These are phyloP conservation scores for Lizonia empirigonia DNA, from an alignment of 2,329 filamentous ascomycete species.

Conservation along the genomic window DNA sequence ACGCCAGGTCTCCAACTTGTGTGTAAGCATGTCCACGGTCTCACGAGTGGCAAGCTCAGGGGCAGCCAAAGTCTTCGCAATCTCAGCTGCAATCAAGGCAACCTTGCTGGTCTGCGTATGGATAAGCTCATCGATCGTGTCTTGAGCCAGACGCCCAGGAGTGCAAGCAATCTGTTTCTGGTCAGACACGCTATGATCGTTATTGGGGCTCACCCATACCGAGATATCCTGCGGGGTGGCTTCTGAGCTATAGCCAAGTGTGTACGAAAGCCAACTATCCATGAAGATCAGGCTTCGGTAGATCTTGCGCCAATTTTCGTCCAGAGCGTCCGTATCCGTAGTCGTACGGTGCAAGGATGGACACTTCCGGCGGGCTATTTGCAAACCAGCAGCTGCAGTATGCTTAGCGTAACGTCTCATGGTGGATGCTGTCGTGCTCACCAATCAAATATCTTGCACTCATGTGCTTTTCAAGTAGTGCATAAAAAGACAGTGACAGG, in stretches of 20 bases:
- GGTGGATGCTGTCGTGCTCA: conserved; percentile 18
- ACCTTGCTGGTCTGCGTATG: conserved; percentile 45
- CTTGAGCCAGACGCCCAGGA: conserved; percentile 15
- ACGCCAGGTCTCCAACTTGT: conserved; percentile 45
- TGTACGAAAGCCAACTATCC: conserved; percentile 49
- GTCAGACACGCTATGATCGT: conserved; percentile 19
- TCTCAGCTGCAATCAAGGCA: conserved; percentile 45
- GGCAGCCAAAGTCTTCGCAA: conserved; percentile 39
- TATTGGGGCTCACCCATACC: conserved; percentile 24
- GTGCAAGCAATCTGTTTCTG: conserved; percentile 31
- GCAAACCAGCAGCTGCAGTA: conserved; percentile 41
- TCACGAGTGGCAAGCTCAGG: conserved; percentile 39
- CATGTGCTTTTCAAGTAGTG: conserved; percentile 48
- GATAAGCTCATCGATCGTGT: conserved; percentile 40
- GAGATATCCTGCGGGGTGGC: conserved; percentile 35
- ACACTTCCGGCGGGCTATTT: conserved; percentile 45
- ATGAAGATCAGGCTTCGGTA: conserved; percentile 47
- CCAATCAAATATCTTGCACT: conserved; percentile 46
- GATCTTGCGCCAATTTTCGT: conserved; percentile 36
- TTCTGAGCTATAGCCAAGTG: conserved; percentile 44
- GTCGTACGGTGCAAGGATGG: conserved; percentile 13
- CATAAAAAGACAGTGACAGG: conserved; percentile 44
- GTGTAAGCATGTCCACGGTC: conserved; percentile 36
- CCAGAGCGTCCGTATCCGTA: neutral
- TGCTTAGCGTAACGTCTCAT: conserved; percentile 1